Conservation (phyloP, 108 stramenopile genomes). For the Licmophora abbreviata region DNA sequence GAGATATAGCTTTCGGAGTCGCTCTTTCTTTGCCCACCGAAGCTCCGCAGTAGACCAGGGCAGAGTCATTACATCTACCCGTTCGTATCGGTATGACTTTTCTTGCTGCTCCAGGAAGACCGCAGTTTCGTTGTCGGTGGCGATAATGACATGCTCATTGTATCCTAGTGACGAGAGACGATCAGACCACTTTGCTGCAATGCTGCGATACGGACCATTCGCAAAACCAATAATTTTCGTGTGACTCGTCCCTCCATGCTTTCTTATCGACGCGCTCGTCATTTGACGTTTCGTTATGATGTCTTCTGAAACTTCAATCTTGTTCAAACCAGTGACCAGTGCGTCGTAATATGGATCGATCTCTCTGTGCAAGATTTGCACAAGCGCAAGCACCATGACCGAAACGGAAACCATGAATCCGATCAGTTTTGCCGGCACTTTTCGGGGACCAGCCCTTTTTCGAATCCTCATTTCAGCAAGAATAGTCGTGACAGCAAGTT, state of each 20-base stretch:
- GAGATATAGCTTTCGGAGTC: constrained; percentile 4
- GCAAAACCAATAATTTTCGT: constrained; percentile 36
- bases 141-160: constrained; percentile 10
- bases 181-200: constrained; percentile 30
- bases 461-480: too few species aligned
- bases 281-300: neutral
- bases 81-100: constrained; percentile 2
- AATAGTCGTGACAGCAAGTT: too few species aligned
- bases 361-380: too few species aligned
- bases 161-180: constrained; percentile 27
- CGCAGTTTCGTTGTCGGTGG: constrained; percentile 9
- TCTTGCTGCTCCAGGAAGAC: constrained; percentile 8
- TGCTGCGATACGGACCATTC: constrained; percentile 17
- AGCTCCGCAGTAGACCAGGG: neutral
- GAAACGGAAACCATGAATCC: constrained; percentile 1
- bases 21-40: neutral
- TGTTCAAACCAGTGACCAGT: too few species aligned
- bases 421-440: too few species aligned
- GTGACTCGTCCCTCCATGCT: neutral
- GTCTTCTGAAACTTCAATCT: too few species aligned
- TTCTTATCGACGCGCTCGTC: neutral
- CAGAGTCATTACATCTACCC: constrained; percentile 3
- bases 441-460: too few species aligned
- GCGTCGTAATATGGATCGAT: too few species aligned
- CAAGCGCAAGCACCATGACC: too few species aligned